Evolutionary conservation across 164 flowering plant species (phyloP).

Genomic region (Pachysandra terminalis): DNA sequence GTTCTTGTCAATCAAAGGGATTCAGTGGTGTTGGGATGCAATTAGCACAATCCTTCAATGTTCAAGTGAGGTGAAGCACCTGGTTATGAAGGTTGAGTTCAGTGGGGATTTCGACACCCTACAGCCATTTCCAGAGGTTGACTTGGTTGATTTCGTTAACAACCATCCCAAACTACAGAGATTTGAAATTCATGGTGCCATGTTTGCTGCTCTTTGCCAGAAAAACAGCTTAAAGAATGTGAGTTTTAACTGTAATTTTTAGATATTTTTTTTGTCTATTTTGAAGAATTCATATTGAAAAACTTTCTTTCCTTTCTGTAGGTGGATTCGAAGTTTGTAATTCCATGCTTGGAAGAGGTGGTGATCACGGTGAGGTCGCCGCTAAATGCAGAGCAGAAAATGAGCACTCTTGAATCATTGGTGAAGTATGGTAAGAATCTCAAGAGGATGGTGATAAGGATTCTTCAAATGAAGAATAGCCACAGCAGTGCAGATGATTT

Average conservation of each 20-base stretch:
- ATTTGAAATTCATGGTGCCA: conserved; percentile 89
- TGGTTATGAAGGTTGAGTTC: conserved; percentile 86
- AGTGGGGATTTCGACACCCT: conserved; percentile 61
- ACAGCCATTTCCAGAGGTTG: conserved; percentile 78
- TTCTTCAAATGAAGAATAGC: conserved; percentile 79
- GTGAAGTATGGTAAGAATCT: conserved; percentile 55
- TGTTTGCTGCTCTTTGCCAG: conserved; percentile 95
- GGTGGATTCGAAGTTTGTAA: conserved; percentile 60
- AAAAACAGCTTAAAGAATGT: conserved; percentile 83
- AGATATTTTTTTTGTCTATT: not conserved
- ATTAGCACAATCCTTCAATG: conserved; percentile 59
- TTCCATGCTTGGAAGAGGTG: conserved; percentile 71
- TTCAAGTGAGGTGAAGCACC: conserved; percentile 75
- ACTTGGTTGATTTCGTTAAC: conserved; percentile 80
- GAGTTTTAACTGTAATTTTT: conserved; percentile 10
- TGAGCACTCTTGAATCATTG: conserved; percentile 72
- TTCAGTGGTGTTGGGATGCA: conserved; percentile 93
- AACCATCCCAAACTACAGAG: conserved; percentile 60
- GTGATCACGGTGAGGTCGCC: conserved; percentile 74
- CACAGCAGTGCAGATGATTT: conserved; percentile 82
- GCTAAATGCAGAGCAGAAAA: conserved; percentile 86
- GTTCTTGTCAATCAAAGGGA: conserved; percentile 62
- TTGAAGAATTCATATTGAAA: not conserved
- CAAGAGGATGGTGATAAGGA: conserved; percentile 59
- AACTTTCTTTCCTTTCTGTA: conserved; percentile 21